Evolutionary conservation across 2,329 filamentous ascomycete genomes (phyloP).

Genomic region (Colletotrichum musae): DNA sequence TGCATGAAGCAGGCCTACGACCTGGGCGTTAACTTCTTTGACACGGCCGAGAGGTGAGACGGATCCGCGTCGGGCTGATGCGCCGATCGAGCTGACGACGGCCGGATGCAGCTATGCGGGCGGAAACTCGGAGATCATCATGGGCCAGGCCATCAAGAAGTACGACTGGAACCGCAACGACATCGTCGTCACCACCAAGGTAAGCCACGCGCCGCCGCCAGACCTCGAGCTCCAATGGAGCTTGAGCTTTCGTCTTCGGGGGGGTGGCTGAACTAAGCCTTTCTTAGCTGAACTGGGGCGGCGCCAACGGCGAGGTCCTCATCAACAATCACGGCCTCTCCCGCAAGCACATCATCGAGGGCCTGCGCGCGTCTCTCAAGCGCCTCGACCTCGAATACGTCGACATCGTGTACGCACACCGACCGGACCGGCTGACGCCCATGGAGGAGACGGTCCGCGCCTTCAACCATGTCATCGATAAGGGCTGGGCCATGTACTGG

Average conservation of each 20-base stretch:
- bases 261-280: not conserved
- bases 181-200: slow-evolving; percentile 70
- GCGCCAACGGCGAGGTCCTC: slow-evolving; percentile 71
- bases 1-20: slow-evolving; percentile 76
- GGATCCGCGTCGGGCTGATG: slow-evolving; percentile 44
- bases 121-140: slow-evolving; percentile 75
- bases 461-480: slow-evolving; percentile 79
- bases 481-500: slow-evolving; percentile 80
- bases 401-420: slow-evolving; percentile 79
- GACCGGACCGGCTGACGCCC: slow-evolving; percentile 76
- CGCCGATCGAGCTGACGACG: slow-evolving; percentile 46
- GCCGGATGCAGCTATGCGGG: slow-evolving; percentile 61
- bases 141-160: slow-evolving; percentile 73
- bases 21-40: slow-evolving; percentile 74
- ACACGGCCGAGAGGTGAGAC: slow-evolving; percentile 66
- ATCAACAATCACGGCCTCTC: slow-evolving; percentile 74
- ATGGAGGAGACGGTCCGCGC: slow-evolving; percentile 80
- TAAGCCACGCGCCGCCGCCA: slow-evolving; percentile 43
- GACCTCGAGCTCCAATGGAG: not conserved
- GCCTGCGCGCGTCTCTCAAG: slow-evolving; percentile 69
- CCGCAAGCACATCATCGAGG: slow-evolving; percentile 74
- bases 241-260: too few relatives aligned
- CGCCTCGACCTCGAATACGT: slow-evolving; percentile 73
- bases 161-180: slow-evolving; percentile 74
- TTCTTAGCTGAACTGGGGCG: slow-evolving; percentile 73